Conservation (phyloP, 108 stramenopile genomes). For the Fragilariopsis cylindrus region DNA sequence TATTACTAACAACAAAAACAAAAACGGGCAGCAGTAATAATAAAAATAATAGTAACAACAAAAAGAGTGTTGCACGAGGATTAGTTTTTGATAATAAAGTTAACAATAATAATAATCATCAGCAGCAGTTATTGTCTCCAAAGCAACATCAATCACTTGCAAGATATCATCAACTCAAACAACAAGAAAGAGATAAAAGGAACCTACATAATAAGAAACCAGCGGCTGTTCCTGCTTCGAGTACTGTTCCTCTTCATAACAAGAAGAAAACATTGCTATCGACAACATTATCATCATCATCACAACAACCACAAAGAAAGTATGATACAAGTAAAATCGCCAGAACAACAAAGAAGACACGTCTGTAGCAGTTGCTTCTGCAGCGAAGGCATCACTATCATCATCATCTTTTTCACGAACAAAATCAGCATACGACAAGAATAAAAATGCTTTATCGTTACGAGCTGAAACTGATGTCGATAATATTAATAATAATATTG, state of each 20-base stretch:
- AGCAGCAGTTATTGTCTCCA: no score
- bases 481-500: not conserved
- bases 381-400: not conserved
- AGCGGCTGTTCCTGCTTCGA: not conserved
- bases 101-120: no score
- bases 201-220: not conserved
- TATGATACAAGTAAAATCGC: not conserved
- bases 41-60: not conserved
- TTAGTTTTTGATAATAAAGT: not conserved
- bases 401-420: constrained; percentile 7
- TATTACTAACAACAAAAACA: not conserved
- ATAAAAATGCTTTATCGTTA: not conserved
- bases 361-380: not conserved
- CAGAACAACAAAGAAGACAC: no score
- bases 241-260: no score
- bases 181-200: not conserved
- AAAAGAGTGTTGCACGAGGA: constrained; percentile 3
- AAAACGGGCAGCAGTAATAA: not conserved
- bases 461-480: not conserved
- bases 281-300: not conserved
- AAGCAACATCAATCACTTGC: no score
- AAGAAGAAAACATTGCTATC: not conserved
- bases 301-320: not conserved
- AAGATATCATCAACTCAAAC: not conserved
- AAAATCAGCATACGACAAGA: constrained; percentile 7